Conservation (phyloP, 495 filamentous ascomycete species). For the Bombardia bombarda region DNA sequence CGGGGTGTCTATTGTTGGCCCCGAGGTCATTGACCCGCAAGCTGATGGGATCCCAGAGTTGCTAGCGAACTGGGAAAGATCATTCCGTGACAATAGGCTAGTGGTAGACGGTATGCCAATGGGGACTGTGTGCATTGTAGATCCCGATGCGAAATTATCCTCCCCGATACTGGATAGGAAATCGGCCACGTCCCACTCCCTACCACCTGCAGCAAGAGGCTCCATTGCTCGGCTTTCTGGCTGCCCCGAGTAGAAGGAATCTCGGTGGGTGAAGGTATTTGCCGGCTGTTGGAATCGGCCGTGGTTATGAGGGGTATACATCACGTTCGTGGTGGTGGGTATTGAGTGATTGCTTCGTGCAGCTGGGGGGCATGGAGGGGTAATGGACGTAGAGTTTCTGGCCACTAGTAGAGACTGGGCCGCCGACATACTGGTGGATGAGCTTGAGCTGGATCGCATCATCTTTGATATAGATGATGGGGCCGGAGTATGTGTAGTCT, state of each 20-base stretch:
- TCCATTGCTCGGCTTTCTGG: background rate
- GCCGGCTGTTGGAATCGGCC: constrained; percentile 10
- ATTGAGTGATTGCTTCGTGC: constrained; percentile 3
- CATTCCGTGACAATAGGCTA: constrained; percentile 8
- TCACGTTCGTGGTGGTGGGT: too few relatives aligned
- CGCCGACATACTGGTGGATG: constrained; percentile 2
- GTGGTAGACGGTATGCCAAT: constrained; percentile 12
- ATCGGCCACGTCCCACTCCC: constrained; percentile 16
- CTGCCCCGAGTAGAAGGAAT: constrained; percentile 3
- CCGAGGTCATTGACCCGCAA: constrained; percentile 39
- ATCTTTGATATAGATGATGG: constrained; percentile 14
- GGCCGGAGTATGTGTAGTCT: constrained; percentile 16
- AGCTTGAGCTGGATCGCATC: constrained; percentile 21
- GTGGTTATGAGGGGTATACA: constrained; percentile 12
- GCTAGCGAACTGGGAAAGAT: constrained; percentile 6
- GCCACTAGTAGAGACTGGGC: too few relatives aligned
- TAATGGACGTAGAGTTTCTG: constrained; percentile 4
- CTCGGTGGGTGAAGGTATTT: constrained; percentile 9
- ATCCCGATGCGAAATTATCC: constrained; percentile 2
- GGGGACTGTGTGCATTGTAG: constrained; percentile 5
- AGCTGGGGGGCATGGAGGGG: constrained; percentile 3
- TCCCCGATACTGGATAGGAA: constrained; percentile 12
- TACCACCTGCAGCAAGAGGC: constrained; percentile 2
- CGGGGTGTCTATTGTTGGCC: constrained; percentile 33
- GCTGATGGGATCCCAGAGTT: constrained; percentile 20